phyloP scores from a whole-genome alignment of 345 rosid genomes.

The Dovyalis caffra region DNA sequence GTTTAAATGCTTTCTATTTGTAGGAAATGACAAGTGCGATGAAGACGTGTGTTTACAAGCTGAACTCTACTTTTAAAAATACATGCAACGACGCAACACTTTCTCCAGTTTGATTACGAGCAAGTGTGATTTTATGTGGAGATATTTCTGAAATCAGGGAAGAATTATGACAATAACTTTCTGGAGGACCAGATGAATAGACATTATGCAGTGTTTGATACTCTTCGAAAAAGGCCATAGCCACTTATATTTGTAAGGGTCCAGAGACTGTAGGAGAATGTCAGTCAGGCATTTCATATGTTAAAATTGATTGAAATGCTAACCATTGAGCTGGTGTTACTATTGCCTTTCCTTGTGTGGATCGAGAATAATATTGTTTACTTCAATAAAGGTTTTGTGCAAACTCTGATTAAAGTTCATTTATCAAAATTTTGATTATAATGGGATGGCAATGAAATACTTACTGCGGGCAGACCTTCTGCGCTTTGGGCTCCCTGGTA shows the following conservation, averaged over 20 bases:
- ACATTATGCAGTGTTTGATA: background rate
- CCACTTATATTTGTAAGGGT: background rate
- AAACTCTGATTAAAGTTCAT: background rate
- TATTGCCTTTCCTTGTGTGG: background rate
- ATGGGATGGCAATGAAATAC: conserved; percentile 2
- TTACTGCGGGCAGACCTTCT: conserved; percentile 26
- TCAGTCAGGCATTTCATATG: background rate
- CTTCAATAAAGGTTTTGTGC: background rate
- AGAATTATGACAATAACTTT: background rate
- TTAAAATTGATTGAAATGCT: background rate
- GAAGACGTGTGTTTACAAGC: too few species aligned
- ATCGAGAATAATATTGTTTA: background rate
- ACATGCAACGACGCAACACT: too few species aligned
- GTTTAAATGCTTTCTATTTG: background rate
- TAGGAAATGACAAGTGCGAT: too few species aligned
- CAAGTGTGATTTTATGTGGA: too few species aligned
- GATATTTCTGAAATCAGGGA: background rate
- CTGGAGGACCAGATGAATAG: background rate
- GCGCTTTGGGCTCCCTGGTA: conserved; percentile 35
- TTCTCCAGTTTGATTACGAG: too few species aligned
- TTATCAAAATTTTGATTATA: background rate
- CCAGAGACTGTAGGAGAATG: background rate
- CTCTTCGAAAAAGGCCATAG: background rate
- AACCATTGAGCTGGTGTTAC: background rate
- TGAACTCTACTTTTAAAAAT: too few species aligned